Conservation (phyloP, 768 basidiomycete species). For the Phanerochaete sordida region DNA sequence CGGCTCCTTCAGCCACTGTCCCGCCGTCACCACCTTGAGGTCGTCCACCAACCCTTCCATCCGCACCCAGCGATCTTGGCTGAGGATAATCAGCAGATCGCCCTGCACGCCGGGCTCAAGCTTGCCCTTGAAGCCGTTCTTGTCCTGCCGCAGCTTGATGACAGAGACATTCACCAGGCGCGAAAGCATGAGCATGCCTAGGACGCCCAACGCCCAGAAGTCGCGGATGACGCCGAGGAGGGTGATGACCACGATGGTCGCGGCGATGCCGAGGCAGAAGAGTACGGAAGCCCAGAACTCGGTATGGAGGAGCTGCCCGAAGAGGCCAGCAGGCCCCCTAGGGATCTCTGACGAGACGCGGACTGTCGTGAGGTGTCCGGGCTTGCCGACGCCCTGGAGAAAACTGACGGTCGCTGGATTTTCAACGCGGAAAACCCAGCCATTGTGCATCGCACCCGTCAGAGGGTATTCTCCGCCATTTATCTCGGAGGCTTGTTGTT, state of each 20-base stretch:
- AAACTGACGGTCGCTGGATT: slow-evolving; percentile 9
- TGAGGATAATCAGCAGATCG: slow-evolving; percentile 11
- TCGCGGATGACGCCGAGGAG: slow-evolving; percentile 1
- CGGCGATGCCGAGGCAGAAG: neutral
- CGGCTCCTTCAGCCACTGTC: slow-evolving; percentile 8
- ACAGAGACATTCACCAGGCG: slow-evolving; percentile 4
- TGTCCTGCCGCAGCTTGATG: neutral
- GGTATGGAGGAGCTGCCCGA: neutral
- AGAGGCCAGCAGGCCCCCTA: neutral
- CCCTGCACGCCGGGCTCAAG: neutral
- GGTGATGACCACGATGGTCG: neutral
- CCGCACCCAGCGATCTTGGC: slow-evolving; percentile 11
- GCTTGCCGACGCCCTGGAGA: slow-evolving; percentile 7
- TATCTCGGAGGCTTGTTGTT: slow-evolving; percentile 6
- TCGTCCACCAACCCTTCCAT: slow-evolving; percentile 9
- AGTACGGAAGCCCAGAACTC: neutral
- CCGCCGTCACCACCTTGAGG: slow-evolving; percentile 6
- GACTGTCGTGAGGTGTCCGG: slow-evolving; percentile 5
- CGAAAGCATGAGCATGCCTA: slow-evolving; percentile 1
- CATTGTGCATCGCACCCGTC: slow-evolving; percentile 6
- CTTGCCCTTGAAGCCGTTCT: slow-evolving; percentile 9
- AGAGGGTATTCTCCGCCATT: slow-evolving; percentile 11
- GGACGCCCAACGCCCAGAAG: slow-evolving; percentile 3
- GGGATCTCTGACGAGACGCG: neutral
- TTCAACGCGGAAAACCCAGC: slow-evolving; percentile 12